Conservation (phyloP, 208 protist species). For the Trypanosoma theileri region DNA sequence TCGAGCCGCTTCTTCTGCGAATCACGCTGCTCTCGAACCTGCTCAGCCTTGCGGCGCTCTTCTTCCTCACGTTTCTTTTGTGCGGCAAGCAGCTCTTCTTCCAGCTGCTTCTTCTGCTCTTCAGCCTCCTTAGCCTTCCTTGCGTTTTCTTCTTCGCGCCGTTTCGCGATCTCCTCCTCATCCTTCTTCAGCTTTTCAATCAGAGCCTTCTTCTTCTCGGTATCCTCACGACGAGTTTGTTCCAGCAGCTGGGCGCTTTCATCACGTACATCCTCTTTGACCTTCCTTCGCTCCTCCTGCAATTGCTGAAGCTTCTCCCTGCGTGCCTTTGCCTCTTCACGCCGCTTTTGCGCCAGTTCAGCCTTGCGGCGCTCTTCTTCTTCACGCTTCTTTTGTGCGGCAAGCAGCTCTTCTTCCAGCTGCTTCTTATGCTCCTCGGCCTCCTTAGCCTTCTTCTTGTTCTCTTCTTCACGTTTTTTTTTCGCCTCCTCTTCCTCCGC, state of each 20-base stretch:
- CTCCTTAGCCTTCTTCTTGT: slow-evolving; percentile 39
- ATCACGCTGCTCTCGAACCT: slow-evolving; percentile 32
- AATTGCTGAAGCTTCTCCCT: slow-evolving; percentile 35
- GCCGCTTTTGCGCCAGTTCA: slow-evolving; percentile 23
- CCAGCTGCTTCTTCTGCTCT: slow-evolving; percentile 40
- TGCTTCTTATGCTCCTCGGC: slow-evolving; percentile 45
- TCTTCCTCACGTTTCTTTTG: slow-evolving; percentile 57
- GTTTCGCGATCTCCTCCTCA: slow-evolving; percentile 19
- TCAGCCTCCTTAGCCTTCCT: slow-evolving; percentile 46
- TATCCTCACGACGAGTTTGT: slow-evolving; percentile 1
- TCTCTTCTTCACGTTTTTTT: slow-evolving; percentile 30
- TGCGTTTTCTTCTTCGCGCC: slow-evolving; percentile 34
- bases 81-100: slow-evolving; percentile 47
- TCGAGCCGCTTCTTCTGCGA: slow-evolving; percentile 43
- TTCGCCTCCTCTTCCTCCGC: slow-evolving; percentile 8
- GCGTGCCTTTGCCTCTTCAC: slow-evolving; percentile 31
- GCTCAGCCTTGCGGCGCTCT: slow-evolving; percentile 17
- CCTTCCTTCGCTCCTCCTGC: slow-evolving; percentile 22
- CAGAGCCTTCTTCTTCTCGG: background rate
- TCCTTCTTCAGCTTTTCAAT: background rate
- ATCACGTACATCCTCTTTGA: background rate
- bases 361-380: slow-evolving; percentile 32
- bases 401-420: slow-evolving; percentile 48
- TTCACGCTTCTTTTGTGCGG: slow-evolving; percentile 45
- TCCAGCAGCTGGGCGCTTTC: slow-evolving; percentile 21